phyloP scores from a whole-genome alignment of 2,329 filamentous ascomycete genomes.

The Cercospora sp. region DNA sequence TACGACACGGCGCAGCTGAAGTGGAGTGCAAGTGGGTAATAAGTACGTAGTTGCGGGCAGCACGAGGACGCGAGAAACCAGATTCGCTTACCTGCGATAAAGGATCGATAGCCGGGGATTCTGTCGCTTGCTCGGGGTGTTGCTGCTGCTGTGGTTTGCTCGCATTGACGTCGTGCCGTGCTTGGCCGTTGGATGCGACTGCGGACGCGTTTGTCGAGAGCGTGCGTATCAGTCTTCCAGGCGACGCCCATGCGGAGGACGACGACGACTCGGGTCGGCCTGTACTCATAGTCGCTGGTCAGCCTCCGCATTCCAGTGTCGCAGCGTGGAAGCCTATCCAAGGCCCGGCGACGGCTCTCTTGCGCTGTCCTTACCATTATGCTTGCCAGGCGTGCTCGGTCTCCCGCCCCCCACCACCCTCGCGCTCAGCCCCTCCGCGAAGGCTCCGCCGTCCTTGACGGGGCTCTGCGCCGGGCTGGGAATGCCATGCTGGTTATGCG shows the following conservation, averaged over 20 bases:
- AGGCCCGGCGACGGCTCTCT: conserved; percentile 5
- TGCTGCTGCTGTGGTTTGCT: conserved; percentile 26
- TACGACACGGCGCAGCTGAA: conserved; percentile 11
- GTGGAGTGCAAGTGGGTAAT: conserved; percentile 11
- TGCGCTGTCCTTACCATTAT: conserved; percentile 8
- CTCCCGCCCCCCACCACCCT: conserved; percentile 16
- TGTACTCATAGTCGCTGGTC: conserved; percentile 16
- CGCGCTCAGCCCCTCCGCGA: conserved; percentile 14
- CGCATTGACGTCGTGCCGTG: conserved; percentile 21
- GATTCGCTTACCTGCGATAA: conserved; percentile 62
- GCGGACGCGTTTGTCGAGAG: conserved; percentile 28
- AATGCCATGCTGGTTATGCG: conserved; percentile 39
- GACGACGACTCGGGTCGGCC: conserved; percentile 25
- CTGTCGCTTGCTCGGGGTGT: conserved; percentile 14
- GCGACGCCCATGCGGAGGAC: conserved; percentile 25
- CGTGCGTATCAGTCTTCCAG: conserved; percentile 31
- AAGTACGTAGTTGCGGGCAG: conserved; percentile 7
- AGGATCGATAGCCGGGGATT: conserved; percentile 61
- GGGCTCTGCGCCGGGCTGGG: conserved; percentile 35
- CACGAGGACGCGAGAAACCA: conserved; percentile 7
- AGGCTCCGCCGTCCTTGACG: conserved; percentile 16
- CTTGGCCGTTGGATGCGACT: conserved; percentile 18
- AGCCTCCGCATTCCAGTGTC: conserved; percentile 16
- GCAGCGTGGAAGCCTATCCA: conserved; percentile 7
- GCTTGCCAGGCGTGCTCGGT: conserved; percentile 19